These are phyloP conservation scores for Sanghuangporus weigelae DNA, from an alignment of 1,284 basidiomycete species.

Conservation along the genomic window DNA sequence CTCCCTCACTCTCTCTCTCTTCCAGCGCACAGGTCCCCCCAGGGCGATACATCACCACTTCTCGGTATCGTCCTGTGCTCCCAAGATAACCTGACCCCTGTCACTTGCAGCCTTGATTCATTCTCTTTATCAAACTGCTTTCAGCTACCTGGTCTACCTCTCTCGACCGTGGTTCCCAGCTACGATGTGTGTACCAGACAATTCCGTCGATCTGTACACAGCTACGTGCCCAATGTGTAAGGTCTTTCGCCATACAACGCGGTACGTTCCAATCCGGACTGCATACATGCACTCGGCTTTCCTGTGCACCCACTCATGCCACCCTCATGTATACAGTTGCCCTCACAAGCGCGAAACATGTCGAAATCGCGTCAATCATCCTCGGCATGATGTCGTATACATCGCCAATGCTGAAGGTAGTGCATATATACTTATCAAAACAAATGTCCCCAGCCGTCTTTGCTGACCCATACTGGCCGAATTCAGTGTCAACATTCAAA, in stretches of 20 bases:
- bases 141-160: slow-evolving; percentile 17
- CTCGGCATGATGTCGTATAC: slow-evolving; percentile 66
- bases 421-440: slow-evolving; percentile 7
- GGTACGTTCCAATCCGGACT: slow-evolving; percentile 10
- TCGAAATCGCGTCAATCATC: slow-evolving; percentile 64
- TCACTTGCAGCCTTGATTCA: slow-evolving; percentile 25
- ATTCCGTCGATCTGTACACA: slow-evolving; percentile 59
- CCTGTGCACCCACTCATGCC: not conserved
- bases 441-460: not conserved
- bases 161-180: not conserved
- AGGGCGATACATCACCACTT: not conserved
- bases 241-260: slow-evolving; percentile 40
- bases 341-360: slow-evolving; percentile 71
- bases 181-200: slow-evolving; percentile 65
- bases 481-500: slow-evolving; percentile 69
- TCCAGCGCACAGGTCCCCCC: not conserved
- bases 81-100: slow-evolving; percentile 13
- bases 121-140: slow-evolving; percentile 21
- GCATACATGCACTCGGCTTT: not conserved
- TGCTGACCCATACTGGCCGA: not conserved
- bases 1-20: not conserved
- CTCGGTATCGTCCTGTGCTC: not conserved
- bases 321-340: slow-evolving; percentile 41
- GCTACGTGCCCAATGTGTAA: slow-evolving; percentile 77
- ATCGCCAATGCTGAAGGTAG: slow-evolving; percentile 80